Conservation (phyloP, 2,329 filamentous ascomycete species). For the Ascochyta clinopodiicola region DNA sequence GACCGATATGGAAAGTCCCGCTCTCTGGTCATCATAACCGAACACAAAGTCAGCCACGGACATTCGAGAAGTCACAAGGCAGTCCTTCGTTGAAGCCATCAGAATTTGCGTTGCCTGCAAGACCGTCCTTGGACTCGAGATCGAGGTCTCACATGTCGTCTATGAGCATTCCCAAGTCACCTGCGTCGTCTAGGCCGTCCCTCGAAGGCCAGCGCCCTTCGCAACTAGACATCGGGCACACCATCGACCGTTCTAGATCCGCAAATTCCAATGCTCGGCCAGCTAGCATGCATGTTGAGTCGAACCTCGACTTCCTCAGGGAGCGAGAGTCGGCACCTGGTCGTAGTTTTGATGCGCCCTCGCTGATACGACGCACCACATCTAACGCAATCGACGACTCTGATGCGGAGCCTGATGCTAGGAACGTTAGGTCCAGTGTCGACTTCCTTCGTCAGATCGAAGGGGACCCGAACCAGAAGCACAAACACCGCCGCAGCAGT, state of each 20-base stretch:
- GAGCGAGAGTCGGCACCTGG: slow-evolving; percentile 69
- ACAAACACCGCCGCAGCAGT: slow-evolving; percentile 60
- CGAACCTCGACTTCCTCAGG: slow-evolving; percentile 80
- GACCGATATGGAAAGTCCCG: slow-evolving; percentile 63
- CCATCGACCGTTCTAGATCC: slow-evolving; percentile 65
- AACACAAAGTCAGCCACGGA: slow-evolving; percentile 58
- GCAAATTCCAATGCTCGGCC: slow-evolving; percentile 74
- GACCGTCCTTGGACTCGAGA: slow-evolving; percentile 54
- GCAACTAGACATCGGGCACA: slow-evolving; percentile 65
- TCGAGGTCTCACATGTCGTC: slow-evolving; percentile 60
- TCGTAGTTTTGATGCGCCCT: slow-evolving; percentile 42
- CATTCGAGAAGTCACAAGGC: slow-evolving; percentile 46
- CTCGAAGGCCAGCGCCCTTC: slow-evolving; percentile 73
- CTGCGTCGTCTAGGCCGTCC: slow-evolving; percentile 69
- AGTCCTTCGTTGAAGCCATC: slow-evolving; percentile 47
- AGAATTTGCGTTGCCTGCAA: slow-evolving; percentile 46
- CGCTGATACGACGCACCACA: slow-evolving; percentile 36
- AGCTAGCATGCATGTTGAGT: slow-evolving; percentile 81
- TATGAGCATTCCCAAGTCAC: slow-evolving; percentile 60
- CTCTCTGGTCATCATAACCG: slow-evolving; percentile 50
- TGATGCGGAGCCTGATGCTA: slow-evolving; percentile 61
- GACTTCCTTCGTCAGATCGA: slow-evolving; percentile 83
- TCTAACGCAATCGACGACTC: slow-evolving; percentile 44
- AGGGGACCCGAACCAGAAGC: slow-evolving; percentile 60
- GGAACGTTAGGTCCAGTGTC: slow-evolving; percentile 77